Evolutionary conservation across 139 green algal species (phyloP), one percentile per base, ranked within the genome.

Genomic region (Mesotaenium endlicherianum): DNA sequence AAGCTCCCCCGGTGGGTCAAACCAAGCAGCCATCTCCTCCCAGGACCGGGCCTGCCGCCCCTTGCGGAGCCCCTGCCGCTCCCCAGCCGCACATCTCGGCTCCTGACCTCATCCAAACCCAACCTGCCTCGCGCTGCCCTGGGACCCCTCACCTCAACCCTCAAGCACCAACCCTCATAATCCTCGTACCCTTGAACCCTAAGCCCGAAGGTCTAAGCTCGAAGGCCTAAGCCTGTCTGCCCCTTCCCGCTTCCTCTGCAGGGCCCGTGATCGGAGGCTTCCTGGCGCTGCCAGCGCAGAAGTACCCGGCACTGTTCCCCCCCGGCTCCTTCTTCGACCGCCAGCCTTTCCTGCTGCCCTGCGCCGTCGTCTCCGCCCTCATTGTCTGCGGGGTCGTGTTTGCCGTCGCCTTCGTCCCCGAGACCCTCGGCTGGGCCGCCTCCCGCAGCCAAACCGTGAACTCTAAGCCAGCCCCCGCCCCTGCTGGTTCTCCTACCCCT

Each of bases 241-340:
- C 26, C 50, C 26, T 26, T 64, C 20, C 50, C 50, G 20, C 20
- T 64, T 64, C 11, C 11, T 38, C 5, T 72, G 8, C 71, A 82
- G 75, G 77, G 20, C 77, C 77, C 36, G 77, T 55, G 1, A 31
- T 84, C 36, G 77, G 77, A 0, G 77, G 77, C 0, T 57, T 84
- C 16, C 58, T 84, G 11, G 59, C 41, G n/a, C n/a, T 80, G 77
- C 77, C 77, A 41, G 77, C 59, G 38, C 0, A 57, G 0, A 84
- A 84, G 58, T 84, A 78, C 49, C 59, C 77, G 5, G 31, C 31
- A 26, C 38, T 84, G n/a, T 84, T 84, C 49, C 31, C 58, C 20
- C 17, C 36, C 3, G 39, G 44, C 26, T 49, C 60, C 38, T 36
- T 84, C 38, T 84, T 84, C 1, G 77, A 20, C 34, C 45, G 26